Evolutionary conservation across 495 filamentous ascomycete species (phyloP), one percentile per base, ranked within the genome.

Genomic region (Aspergillus saccharolyticus): DNA sequence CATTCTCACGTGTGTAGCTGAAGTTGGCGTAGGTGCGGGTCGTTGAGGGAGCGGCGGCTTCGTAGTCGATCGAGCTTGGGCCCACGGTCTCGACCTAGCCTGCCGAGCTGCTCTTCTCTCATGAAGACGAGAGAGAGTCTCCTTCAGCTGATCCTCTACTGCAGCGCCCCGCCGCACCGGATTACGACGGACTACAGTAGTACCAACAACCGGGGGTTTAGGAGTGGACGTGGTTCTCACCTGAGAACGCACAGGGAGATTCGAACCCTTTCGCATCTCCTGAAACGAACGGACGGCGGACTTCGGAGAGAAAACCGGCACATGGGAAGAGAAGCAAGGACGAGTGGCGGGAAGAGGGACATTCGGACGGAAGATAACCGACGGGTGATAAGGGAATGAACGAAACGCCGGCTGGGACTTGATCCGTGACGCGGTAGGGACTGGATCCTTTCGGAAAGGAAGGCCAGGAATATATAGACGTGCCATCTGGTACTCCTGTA

Each of bases 351-450:
- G 19, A 46, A 43, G 45, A 57, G 56, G 30, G 48, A 53, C 19
- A 33, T 50, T 59, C 8, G 39, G 16, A 19, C 54, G 39, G 46
- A 52, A 55, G 44, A 19, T 42, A 45, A 57, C 52, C 20, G 46
- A 21, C 12, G 15, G 7, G 21, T 14, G 49, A 42, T 46, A n/a
- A n/a, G n/a, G 50, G 39, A 57, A 55, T 20, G 39, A 57, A 51
- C n/a, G 50, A 54, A 57, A 59, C 10, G 61, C 54, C 20, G 57
- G 54, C 42, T 59, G 59, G 43, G 59, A 54, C 56, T 51, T 65
- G 44, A 62, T 52, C 49, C 56, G 56, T 19, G 39, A 20, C 15
- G 50, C 52, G 3, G 5, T 18, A 44, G 47, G 25, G 30, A 18
- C 25, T 30, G 25, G 25, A 10, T 30, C 45, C 53, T 42, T 39